Base-by-base conservation (phyloP, 129 eudicot species). In the Helichrysum umbraculigerum region DNA sequence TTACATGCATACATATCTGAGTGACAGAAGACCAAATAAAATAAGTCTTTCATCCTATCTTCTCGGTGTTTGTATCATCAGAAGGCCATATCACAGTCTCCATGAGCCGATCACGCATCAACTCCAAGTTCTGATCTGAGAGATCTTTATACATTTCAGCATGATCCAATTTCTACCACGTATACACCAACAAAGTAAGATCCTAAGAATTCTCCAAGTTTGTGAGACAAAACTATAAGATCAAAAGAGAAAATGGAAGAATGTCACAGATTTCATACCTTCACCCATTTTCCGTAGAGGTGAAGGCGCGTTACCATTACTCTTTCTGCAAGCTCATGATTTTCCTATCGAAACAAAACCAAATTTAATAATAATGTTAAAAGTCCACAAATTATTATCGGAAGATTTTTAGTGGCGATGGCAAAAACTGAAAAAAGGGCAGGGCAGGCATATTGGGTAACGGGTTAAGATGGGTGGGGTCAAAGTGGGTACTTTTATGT, bases 281-380 rank as follows among this genome's bases (percentile, higher is more conserved):
- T 93, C n/a, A 87, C 66, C 98, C 98, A 93, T 83, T 81, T 93
- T 75, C 85, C 97, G 33, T 87, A 90, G 71, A 93, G 96, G 73
- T 82, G 89, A 68, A 93, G 98, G n/a, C 98, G 96, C 10, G 97
- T 90, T 78, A 82, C 87, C 98, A 87, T 93, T 57, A 93, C 91
- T 84, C 92, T 90, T 82, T 88, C 97, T 0, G 98, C 98, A 61
- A 93, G 98, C n/a, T 90, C 91, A 16, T 83, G 97, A 58, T 85
- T 83, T 77, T 90, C 97, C 98, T 93, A 82, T 29, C 6, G 14
- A 30, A 68, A 44, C 63, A 57, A 70, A 82, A 59, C n/a, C 10
- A 17, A 59, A n/a, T 12, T 68, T 44, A 37, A 25, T 65, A 65
- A 41, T 52, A 64, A 28, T 12, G 59, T 39, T 22, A 10, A 73